These are phyloP conservation scores for Botryococcus braunii DNA, from an alignment of 163 green algal genomes.

Conservation along the genomic window DNA sequence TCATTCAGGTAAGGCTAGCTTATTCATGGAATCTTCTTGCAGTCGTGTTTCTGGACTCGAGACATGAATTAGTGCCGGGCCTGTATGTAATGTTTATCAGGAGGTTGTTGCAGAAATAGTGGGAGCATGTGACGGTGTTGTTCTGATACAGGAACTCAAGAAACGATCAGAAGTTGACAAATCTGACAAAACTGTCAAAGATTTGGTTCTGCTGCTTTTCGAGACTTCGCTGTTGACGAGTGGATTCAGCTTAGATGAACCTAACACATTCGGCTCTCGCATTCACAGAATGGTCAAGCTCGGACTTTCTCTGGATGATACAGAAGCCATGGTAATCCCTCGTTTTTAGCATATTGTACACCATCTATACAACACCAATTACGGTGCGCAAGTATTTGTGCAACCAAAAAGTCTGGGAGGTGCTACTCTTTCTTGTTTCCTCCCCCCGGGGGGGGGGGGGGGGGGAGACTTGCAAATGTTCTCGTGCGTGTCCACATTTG, in stretches of 20 bases:
- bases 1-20: slow-evolving; percentile 83
- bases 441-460: not conserved
- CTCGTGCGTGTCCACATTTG: not conserved
- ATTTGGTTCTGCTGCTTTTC: slow-evolving; percentile 95
- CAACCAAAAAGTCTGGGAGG: not conserved
- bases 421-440: not conserved
- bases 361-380: not conserved
- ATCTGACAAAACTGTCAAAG: slow-evolving; percentile 98
- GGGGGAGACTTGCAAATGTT: not conserved
- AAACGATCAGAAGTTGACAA: slow-evolving; percentile 92
- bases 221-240: slow-evolving; percentile 94
- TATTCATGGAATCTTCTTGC: too few species aligned
- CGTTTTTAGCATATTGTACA: not conserved
- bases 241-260: slow-evolving; percentile 96
- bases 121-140: too few species aligned
- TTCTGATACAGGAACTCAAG: slow-evolving; percentile 61
- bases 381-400: not conserved
- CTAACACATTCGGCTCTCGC: slow-evolving; percentile 87
- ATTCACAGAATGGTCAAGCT: slow-evolving; percentile 99
- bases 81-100: too few species aligned
- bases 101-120: too few species aligned
- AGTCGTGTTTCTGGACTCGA: too few species aligned
- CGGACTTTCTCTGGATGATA: slow-evolving; percentile 94
- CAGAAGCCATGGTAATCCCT: slow-evolving; percentile 47
- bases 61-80: too few species aligned